phyloP scores from a whole-genome alignment of 2,329 filamentous ascomycete species.

The Bertia moriformis region DNA sequence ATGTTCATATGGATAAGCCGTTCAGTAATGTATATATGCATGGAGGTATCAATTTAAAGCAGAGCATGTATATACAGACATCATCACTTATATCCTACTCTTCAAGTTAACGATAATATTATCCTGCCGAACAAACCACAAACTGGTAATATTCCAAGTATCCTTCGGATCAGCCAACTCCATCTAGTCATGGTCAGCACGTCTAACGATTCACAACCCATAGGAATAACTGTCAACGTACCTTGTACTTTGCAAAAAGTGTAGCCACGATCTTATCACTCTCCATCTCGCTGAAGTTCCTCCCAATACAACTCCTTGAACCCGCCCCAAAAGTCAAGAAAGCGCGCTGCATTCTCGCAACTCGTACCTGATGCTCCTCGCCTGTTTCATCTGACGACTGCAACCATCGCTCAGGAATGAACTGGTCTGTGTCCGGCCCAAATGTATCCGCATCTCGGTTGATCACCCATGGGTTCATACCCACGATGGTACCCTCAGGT shows the following conservation, averaged over 20 bases:
- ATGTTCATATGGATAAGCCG: too few species aligned
- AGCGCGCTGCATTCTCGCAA: slow-evolving; percentile 16
- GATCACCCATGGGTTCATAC: slow-evolving; percentile 19
- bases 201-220: not conserved
- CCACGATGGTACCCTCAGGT: slow-evolving; percentile 15
- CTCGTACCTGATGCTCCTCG: slow-evolving; percentile 8
- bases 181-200: not conserved
- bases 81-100: too few species aligned
- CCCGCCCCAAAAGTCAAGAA: slow-evolving; percentile 26
- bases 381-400: not conserved
- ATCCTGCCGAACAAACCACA: not conserved
- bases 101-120: not conserved
- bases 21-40: too few species aligned
- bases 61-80: too few species aligned
- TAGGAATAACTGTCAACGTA: slow-evolving; percentile 2
- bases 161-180: not conserved
- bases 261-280: slow-evolving; percentile 30
- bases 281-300: slow-evolving; percentile 22
- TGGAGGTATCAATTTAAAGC: too few species aligned
- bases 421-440: slow-evolving; percentile 23
- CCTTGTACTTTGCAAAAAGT: slow-evolving; percentile 22
- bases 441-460: slow-evolving; percentile 20
- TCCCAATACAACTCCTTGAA: slow-evolving; percentile 24
- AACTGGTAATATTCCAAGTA: not conserved
- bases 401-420: slow-evolving; percentile 22